Evolutionary conservation across 2,329 filamentous ascomycete species (phyloP).

Genomic region (Trichoderma arundinaceum): DNA sequence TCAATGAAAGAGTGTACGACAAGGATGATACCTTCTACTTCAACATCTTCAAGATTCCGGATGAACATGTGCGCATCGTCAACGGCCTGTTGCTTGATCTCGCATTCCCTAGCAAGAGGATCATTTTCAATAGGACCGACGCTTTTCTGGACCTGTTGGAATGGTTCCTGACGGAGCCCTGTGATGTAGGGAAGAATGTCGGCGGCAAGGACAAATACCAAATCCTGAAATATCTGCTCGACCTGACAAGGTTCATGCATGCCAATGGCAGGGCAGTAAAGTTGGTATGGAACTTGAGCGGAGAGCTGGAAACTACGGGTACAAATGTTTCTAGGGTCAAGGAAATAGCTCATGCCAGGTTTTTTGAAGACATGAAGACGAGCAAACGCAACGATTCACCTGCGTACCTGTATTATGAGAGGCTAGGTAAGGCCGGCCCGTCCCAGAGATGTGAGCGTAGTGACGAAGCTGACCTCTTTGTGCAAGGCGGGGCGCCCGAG

Average conservation of each 20-base stretch:
- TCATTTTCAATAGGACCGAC: conserved; percentile 7
- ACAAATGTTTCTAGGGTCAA: too few relatives aligned
- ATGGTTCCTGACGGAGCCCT: conserved; percentile 2
- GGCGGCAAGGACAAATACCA: not conserved
- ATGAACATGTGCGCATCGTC: not conserved
- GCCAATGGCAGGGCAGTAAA: not conserved
- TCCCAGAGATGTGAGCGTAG: too few relatives aligned
- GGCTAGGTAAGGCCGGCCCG: too few relatives aligned
- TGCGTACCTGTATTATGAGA: too few relatives aligned
- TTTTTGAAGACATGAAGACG: too few relatives aligned
- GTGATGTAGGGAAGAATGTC: not conserved
- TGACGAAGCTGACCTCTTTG: too few relatives aligned
- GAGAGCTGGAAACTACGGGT: too few relatives aligned
- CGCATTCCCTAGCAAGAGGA: conserved; percentile 12
- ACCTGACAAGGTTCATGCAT: not conserved
- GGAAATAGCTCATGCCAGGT: too few relatives aligned
- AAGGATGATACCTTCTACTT: not conserved
- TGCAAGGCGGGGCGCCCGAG: too few relatives aligned
- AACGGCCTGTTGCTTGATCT: conserved; percentile 13
- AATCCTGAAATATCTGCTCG: not conserved
- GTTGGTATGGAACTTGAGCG: too few relatives aligned
- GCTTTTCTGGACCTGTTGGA: not conserved
- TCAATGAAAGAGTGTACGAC: not conserved
- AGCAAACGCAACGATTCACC: too few relatives aligned
- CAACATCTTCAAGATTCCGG: not conserved